These are phyloP conservation scores for Fusarium beomiforme DNA, from an alignment of 2,329 filamentous ascomycete species.

Conservation along the genomic window DNA sequence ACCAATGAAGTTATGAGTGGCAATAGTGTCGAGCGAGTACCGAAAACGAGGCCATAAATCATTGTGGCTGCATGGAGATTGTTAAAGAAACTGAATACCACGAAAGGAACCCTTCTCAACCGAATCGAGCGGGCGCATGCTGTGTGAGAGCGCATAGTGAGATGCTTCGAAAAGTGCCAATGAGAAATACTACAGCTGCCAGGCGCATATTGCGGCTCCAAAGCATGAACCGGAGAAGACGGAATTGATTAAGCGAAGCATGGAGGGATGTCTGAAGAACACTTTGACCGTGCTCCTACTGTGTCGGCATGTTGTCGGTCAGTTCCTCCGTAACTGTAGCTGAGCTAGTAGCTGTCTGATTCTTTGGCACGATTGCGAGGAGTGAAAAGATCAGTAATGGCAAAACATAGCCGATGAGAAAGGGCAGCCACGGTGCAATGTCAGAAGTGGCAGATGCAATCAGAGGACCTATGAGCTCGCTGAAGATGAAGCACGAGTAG, in stretches of 20 bases:
- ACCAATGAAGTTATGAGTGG: not conserved
- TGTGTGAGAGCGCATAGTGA: not conserved
- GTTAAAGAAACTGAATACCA: not conserved
- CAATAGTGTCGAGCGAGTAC: not conserved
- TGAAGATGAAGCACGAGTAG: not conserved
- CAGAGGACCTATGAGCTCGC: too few species aligned
- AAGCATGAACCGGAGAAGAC: not conserved
- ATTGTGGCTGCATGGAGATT: not conserved
- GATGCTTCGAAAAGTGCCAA: not conserved
- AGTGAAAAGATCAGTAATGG: not conserved
- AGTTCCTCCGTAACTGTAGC: fast-evolving
- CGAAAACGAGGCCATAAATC: not conserved
- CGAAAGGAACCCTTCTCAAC: too few species aligned
- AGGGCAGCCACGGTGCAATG: not conserved
- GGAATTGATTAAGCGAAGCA: not conserved
- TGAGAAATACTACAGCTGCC: not conserved
- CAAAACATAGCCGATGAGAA: not conserved
- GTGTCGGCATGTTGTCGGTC: fast-evolving
- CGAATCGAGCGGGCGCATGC: too few species aligned
- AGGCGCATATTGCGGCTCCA: not conserved
- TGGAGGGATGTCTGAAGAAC: too few species aligned
- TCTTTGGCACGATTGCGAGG: not conserved
- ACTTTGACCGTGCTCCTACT: fast-evolving
- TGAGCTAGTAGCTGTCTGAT: too few species aligned
- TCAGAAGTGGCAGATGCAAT: not conserved